Evolutionary conservation across 495 filamentous ascomycete species (phyloP).

Genomic region (Geopyxis carbonaria): DNA sequence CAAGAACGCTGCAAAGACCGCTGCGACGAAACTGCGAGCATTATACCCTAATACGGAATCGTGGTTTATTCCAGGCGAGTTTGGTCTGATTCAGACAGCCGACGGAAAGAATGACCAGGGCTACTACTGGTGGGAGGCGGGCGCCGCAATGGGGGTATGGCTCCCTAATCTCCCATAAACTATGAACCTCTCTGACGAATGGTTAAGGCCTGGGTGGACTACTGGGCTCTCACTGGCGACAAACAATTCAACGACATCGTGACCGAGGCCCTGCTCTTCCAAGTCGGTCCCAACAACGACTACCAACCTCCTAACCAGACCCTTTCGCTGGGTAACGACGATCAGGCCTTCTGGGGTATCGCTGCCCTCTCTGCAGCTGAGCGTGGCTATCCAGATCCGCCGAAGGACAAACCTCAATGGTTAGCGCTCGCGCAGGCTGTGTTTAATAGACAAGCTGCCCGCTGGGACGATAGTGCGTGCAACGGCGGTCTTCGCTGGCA

Average conservation of each 20-base stretch:
- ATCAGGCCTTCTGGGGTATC: constrained; percentile 72
- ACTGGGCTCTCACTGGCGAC: constrained; percentile 63
- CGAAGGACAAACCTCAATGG: constrained; percentile 44
- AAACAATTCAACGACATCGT: constrained; percentile 47
- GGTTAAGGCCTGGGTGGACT: constrained; percentile 38
- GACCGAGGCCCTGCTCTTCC: constrained; percentile 46
- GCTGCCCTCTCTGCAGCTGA: constrained; percentile 58
- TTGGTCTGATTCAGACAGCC: constrained; percentile 16
- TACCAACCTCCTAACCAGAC: constrained; percentile 60
- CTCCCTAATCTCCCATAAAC: neutral
- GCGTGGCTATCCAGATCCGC: constrained; percentile 48
- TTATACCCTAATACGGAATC: constrained; percentile 18
- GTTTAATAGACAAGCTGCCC: constrained; percentile 49
- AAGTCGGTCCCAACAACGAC: constrained; percentile 47
- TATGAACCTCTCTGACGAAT: neutral
- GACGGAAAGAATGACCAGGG: constrained; percentile 20
- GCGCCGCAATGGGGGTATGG: constrained; percentile 23
- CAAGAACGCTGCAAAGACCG: constrained; percentile 10
- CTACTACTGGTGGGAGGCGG: constrained; percentile 27
- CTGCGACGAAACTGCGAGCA: constrained; percentile 17
- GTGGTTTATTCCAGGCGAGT: constrained; percentile 21
- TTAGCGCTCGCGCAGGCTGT: constrained; percentile 60
- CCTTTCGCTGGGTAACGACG: constrained; percentile 65
- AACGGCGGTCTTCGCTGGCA: constrained; percentile 68
- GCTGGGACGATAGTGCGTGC: constrained; percentile 56